Evolutionary conservation across 805 yeast species (phyloP).

Genomic region (Pichia cephalocereana): DNA sequence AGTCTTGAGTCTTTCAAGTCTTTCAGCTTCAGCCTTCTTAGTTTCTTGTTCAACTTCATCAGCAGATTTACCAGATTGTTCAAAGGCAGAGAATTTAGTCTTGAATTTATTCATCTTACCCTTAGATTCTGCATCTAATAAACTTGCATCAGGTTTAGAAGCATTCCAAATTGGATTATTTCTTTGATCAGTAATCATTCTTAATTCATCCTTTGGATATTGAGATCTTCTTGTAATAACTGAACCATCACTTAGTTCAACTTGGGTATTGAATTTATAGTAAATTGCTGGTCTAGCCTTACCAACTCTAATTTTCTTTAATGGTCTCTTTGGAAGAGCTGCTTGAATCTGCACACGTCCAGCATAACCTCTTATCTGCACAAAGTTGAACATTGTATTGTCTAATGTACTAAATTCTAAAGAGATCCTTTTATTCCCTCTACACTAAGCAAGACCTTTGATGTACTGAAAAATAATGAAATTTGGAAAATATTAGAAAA

Average conservation of each 20-base stretch:
- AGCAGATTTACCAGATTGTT: constrained; percentile 27
- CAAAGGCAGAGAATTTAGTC: constrained; percentile 50
- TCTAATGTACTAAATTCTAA: too few relatives aligned
- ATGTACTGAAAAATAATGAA: too few relatives aligned
- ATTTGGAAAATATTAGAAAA: too few relatives aligned
- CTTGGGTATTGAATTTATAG: constrained; percentile 77
- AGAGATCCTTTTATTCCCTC: too few relatives aligned
- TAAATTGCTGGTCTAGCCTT: constrained; percentile 91
- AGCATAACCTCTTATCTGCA: constrained; percentile 18
- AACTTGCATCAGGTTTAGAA: constrained; percentile 63
- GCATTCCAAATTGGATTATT: constrained; percentile 86
- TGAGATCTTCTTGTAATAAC: constrained; percentile 77
- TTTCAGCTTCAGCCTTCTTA: constrained; percentile 21
- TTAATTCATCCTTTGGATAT: constrained; percentile 77
- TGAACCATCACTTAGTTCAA: constrained; percentile 93
- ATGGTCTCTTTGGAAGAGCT: constrained; percentile 41
- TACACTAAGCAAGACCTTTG: too few relatives aligned
- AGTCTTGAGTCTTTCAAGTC: constrained; percentile 21
- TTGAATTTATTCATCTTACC: constrained; percentile 73
- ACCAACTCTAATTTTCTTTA: constrained; percentile 63
- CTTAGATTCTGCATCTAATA: constrained; percentile 72
- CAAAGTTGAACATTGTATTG: neutral
- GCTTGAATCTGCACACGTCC: constrained; percentile 23
- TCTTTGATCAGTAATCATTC: constrained; percentile 84
- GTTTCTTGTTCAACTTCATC: constrained; percentile 19